Evolutionary conservation across 2,329 filamentous ascomycete species (phyloP), one percentile per base, ranked within the genome.

Genomic region (Beauveria medogensis): DNA sequence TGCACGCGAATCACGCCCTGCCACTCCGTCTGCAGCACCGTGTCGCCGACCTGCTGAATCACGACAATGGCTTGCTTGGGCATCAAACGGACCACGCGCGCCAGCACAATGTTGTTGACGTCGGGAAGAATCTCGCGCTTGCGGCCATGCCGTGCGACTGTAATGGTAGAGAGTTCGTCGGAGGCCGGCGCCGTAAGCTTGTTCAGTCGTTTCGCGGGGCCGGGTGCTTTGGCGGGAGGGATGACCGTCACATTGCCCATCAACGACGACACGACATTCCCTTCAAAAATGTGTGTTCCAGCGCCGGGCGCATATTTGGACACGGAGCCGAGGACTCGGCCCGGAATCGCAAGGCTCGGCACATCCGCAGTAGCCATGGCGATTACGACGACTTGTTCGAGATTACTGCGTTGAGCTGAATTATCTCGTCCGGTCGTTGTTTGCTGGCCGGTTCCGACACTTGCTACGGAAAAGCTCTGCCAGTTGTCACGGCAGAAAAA

Each of bases 1-100:
- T 97, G 93, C 64, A 88, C 85, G 20, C 92, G 83, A 63, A 96
- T 92, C 64, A 95, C 78, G 5, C 90, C 92, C 74, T 91, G 88
- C 83, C 92, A 95, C 67, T 92, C 88, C 55, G 91, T 89, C 66
- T 89, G 83, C 63, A 90, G 79, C 46, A 90, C 87, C 12, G 82
- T 82, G 68, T 87, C 81, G 61, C 89, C 85, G 28, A 97, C 88
- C 62, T 93, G 88, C 63, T 96, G 82, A 67, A 97, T 97, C 24
- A 89, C 88, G 59, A 95, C 87, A 28, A 88, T 89, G 6, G 91
- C 92, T 77, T 96, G 92, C 64, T 89, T 86, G 52, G 90, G 88
- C 72, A 90, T 88, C 61, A 97, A 88, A 53, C 93, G 88, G 41
- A 91, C 91, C 46, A 99, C 90, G 41, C 89, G 86, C 65, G 90